These are phyloP conservation scores for Geotrichum phurueaensis DNA, from an alignment of 1,139 yeast genomes.

Conservation along the genomic window DNA sequence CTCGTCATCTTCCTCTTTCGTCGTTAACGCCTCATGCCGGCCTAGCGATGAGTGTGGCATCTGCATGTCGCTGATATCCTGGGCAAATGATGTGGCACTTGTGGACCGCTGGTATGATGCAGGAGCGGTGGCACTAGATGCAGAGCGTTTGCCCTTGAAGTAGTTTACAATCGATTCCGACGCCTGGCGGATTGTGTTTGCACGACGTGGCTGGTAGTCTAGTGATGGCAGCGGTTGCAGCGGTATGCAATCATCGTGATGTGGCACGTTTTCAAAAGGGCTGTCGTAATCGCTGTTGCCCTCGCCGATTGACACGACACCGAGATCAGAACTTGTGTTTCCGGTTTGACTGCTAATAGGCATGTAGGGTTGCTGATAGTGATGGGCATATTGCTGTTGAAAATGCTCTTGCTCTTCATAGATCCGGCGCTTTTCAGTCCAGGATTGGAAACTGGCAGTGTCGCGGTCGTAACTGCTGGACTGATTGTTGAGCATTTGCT, in stretches of 20 bases:
- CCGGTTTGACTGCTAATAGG: neutral
- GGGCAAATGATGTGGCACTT: constrained; percentile 2
- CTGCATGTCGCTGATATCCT: constrained; percentile 5
- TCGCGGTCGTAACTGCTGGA: constrained; percentile 19
- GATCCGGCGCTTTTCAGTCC: constrained; percentile 29
- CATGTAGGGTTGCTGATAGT: constrained; percentile 11
- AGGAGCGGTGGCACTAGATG: constrained; percentile 7
- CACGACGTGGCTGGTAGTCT: constrained; percentile 1
- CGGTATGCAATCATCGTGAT: constrained; percentile 4
- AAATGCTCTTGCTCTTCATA: constrained; percentile 21
- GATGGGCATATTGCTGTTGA: constrained; percentile 4
- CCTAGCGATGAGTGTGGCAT: constrained; percentile 4
- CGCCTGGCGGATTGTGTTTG: constrained; percentile 13
- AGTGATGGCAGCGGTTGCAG: neutral
- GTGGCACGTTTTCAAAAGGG: constrained; percentile 9
- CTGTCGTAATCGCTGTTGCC: constrained; percentile 13
- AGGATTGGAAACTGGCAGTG: constrained; percentile 28
- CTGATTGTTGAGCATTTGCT: constrained; percentile 3
- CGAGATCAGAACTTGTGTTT: constrained; percentile 6
- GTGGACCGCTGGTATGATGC: neutral
- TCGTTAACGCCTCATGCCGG: constrained; percentile 22
- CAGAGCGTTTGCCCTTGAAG: constrained; percentile 9
- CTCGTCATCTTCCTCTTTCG: constrained; percentile 34
- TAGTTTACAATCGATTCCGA: constrained; percentile 8
- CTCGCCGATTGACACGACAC: constrained; percentile 12